Evolutionary conservation across 2,329 filamentous ascomycete genomes (phyloP).

Genomic region (Aspergillus brasiliensis): DNA sequence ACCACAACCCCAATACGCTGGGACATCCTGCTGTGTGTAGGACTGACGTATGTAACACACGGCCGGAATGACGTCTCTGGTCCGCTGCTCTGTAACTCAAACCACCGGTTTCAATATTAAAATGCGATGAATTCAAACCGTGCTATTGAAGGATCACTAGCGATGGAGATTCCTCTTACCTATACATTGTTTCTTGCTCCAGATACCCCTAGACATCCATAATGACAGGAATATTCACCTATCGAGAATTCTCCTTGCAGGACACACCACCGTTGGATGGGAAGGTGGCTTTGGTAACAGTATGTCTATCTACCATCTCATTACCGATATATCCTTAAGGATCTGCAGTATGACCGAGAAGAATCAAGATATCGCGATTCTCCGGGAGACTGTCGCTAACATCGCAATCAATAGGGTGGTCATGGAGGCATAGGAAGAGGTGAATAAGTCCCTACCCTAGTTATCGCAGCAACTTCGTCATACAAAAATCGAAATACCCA

Average conservation of each 20-base stretch:
- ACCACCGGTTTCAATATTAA: background rate
- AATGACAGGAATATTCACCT: slow-evolving; percentile 32
- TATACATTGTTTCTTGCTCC: background rate
- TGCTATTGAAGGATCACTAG: background rate
- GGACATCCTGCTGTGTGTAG: background rate
- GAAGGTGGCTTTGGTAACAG: background rate
- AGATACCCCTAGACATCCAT: background rate
- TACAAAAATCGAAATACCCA: too few relatives aligned
- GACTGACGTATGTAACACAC: background rate
- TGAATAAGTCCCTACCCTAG: background rate
- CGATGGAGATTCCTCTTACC: background rate
- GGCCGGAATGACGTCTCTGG: background rate
- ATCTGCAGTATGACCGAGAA: background rate
- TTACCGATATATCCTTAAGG: too few relatives aligned
- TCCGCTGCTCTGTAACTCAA: background rate
- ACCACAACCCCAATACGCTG: background rate
- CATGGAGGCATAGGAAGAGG: background rate
- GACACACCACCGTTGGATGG: background rate
- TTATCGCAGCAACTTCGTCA: background rate
- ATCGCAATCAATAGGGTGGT: background rate
- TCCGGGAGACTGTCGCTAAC: background rate
- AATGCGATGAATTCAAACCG: too few relatives aligned
- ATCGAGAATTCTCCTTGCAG: slow-evolving; percentile 24
- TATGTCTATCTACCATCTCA: background rate
- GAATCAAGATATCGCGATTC: background rate